phyloP scores from a whole-genome alignment of 768 basidiomycete species.

The Galerina marginata region DNA sequence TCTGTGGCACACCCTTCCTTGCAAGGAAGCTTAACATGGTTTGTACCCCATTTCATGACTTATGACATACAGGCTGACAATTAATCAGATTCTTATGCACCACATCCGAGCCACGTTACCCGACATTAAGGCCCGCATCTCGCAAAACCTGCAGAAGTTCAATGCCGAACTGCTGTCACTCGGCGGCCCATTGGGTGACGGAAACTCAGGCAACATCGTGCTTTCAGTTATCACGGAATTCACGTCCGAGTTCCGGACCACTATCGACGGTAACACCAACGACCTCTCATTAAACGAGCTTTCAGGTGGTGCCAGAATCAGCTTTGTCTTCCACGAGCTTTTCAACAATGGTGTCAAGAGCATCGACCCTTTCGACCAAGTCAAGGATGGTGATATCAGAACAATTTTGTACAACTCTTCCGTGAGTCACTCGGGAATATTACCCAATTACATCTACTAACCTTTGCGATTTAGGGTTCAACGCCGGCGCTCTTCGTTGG shows the following conservation, averaged over 20 bases:
- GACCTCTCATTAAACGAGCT: conserved; percentile 95
- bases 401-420: conserved; percentile 98
- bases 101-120: conserved; percentile 98
- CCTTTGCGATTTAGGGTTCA: conserved; percentile 66
- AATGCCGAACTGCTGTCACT: conserved; percentile 81
- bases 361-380: conserved; percentile 98
- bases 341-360: conserved; percentile 96
- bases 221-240: conserved; percentile 99
- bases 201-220: conserved; percentile 88
- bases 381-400: conserved; percentile 97
- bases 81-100: conserved; percentile 91
- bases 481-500: conserved; percentile 97
- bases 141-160: conserved; percentile 89
- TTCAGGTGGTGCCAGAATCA: conserved; percentile 98
- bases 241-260: conserved; percentile 93
- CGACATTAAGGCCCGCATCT: conserved; percentile 96
- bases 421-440: conserved; percentile 50
- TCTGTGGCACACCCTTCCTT: conserved; percentile 97
- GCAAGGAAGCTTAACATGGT: conserved; percentile 96
- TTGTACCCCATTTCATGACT: conserved; percentile 26
- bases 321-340: conserved; percentile 98
- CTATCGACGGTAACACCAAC: conserved; percentile 97
- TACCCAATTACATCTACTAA: neutral
- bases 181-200: conserved; percentile 87
- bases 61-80: conserved; percentile 1